These are phyloP conservation scores for Myotisia sp. DNA, from an alignment of 2,329 filamentous ascomycete species.

Conservation along the genomic window DNA sequence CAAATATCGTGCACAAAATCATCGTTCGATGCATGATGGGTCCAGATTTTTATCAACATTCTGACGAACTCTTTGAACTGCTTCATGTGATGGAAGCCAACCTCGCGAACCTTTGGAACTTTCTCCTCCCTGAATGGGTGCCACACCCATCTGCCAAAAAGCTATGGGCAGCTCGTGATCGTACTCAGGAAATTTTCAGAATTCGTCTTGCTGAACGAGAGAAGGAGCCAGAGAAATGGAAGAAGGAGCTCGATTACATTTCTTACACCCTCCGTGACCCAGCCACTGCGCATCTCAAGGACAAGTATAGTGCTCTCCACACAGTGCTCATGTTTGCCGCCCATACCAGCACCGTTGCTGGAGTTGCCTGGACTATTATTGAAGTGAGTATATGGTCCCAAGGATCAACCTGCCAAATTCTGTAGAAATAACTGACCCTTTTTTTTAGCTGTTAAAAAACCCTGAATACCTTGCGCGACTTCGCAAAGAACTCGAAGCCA, in stretches of 20 bases:
- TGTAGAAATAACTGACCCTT: neutral
- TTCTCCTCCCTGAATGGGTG: conserved; percentile 12
- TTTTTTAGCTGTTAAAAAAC: conserved; percentile 10
- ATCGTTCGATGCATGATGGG: conserved; percentile 13
- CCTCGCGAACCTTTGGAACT: conserved; percentile 11
- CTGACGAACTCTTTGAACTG: conserved; percentile 12
- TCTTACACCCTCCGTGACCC: conserved; percentile 12
- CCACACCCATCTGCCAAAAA: conserved; percentile 9
- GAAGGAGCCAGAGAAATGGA: conserved; percentile 10
- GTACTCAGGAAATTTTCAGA: conserved; percentile 10
- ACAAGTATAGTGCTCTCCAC: conserved; percentile 11
- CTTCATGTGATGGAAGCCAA: conserved; percentile 11
- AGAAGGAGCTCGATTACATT: conserved; percentile 10
- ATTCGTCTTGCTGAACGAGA: conserved; percentile 10
- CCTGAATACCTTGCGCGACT: conserved; percentile 8
- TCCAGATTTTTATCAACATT: conserved; percentile 12
- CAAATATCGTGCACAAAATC: conserved; percentile 11
- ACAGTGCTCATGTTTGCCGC: conserved; percentile 12
- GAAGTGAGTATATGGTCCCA: conserved; percentile 6
- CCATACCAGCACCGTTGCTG: conserved; percentile 12
- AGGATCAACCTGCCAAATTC: neutral
- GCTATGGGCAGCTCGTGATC: conserved; percentile 8
- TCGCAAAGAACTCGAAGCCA: conserved; percentile 8
- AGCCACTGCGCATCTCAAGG: conserved; percentile 10
- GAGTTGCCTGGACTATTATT: conserved; percentile 12